These are phyloP conservation scores for Sarcodon sp. DNA, from an alignment of 768 basidiomycete species.

Conservation along the genomic window DNA sequence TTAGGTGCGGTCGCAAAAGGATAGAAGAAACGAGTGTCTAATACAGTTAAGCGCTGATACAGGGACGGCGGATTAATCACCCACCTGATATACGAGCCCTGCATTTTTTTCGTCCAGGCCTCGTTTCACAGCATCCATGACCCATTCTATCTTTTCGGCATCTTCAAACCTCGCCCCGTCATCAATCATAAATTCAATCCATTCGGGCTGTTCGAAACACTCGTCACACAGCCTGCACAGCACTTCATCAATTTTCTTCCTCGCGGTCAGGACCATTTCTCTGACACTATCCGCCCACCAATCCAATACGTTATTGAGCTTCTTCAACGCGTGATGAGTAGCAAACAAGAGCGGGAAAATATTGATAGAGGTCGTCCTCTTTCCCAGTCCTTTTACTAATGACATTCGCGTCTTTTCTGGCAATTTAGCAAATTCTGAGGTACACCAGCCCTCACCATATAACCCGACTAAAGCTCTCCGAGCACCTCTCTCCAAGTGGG, in stretches of 20 bases:
- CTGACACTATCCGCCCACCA: slow-evolving; percentile 57
- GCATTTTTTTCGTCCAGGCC: slow-evolving; percentile 56
- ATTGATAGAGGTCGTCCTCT: slow-evolving; percentile 53
- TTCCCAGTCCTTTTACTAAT: slow-evolving; percentile 62
- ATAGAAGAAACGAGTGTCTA: slow-evolving; percentile 66
- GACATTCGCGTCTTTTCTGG: slow-evolving; percentile 50
- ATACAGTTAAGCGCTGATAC: background rate
- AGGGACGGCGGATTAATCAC: slow-evolving; percentile 4
- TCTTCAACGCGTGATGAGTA: slow-evolving; percentile 44
- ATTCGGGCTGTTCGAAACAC: slow-evolving; percentile 58
- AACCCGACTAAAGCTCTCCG: slow-evolving; percentile 67
- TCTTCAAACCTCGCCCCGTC: slow-evolving; percentile 71
- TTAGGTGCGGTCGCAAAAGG: slow-evolving; percentile 53
- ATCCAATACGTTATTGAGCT: slow-evolving; percentile 44
- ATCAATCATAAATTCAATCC: slow-evolving; percentile 61
- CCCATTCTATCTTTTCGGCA: slow-evolving; percentile 63
- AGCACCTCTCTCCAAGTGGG: slow-evolving; percentile 55
- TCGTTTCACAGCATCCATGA: slow-evolving; percentile 52
- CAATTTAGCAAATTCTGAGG: slow-evolving; percentile 63
- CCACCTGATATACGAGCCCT: slow-evolving; percentile 64
- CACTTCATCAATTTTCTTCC: slow-evolving; percentile 50
- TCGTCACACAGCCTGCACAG: slow-evolving; percentile 44
- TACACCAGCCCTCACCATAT: slow-evolving; percentile 87
- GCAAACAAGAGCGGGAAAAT: slow-evolving; percentile 59
- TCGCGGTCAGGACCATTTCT: slow-evolving; percentile 54